Evolutionary conservation across 1,139 yeast genomes (phyloP).

Genomic region (Geotrichum fermentans): DNA sequence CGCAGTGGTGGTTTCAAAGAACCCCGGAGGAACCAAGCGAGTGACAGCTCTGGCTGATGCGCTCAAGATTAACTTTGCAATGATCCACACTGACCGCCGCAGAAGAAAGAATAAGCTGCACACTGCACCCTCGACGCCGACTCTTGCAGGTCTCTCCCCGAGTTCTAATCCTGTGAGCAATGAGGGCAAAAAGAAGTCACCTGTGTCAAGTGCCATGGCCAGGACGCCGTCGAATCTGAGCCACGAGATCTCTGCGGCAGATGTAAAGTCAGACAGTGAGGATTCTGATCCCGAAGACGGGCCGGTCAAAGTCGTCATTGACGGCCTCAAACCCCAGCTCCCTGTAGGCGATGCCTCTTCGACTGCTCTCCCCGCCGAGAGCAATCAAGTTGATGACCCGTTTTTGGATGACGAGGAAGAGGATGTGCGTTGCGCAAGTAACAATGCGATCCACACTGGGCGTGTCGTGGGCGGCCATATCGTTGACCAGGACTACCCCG

Average conservation of each 20-base stretch:
- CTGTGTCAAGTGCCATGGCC: background rate
- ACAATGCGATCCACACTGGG: slow-evolving; percentile 89
- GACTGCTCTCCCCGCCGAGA: slow-evolving; percentile 63
- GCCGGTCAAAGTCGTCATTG: slow-evolving; percentile 31
- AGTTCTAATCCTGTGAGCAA: background rate
- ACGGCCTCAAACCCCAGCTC: slow-evolving; percentile 6
- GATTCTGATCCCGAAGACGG: slow-evolving; percentile 59
- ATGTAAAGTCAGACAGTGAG: slow-evolving; percentile 36
- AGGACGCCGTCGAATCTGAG: slow-evolving; percentile 17
- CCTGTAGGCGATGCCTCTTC: slow-evolving; percentile 20
- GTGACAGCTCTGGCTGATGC: slow-evolving; percentile 97
- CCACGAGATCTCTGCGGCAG: slow-evolving; percentile 19
- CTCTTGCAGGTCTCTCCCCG: background rate
- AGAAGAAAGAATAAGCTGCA: slow-evolving; percentile 59
- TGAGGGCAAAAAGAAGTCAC: background rate
- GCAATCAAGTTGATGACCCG: slow-evolving; percentile 55
- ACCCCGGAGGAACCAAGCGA: slow-evolving; percentile 97
- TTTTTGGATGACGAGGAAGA: slow-evolving; percentile 47
- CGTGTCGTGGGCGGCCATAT: slow-evolving; percentile 96
- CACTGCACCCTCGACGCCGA: background rate
- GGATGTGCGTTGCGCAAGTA: slow-evolving; percentile 61
- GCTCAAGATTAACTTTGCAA: slow-evolving; percentile 91
- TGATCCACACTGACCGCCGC: slow-evolving; percentile 97
- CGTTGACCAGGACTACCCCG: slow-evolving; percentile 64
- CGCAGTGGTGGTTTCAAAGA: slow-evolving; percentile 87